Conservation (phyloP, 2,329 filamentous ascomycete genomes). For the Penicillium sp. region DNA sequence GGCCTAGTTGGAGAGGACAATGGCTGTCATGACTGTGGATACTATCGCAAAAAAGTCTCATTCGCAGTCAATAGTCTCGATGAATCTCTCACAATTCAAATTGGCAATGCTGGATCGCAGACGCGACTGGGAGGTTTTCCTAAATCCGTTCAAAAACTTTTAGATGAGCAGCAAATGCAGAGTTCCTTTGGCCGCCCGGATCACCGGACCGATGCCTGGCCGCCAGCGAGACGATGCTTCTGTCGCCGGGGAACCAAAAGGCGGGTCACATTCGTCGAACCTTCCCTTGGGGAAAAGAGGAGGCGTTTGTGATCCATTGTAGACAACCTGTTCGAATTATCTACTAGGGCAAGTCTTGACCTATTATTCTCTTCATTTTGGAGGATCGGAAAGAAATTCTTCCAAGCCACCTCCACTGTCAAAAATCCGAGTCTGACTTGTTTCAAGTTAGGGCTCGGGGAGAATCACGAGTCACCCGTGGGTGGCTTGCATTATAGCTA, state of each 20-base stretch:
- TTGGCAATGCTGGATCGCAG: not conserved
- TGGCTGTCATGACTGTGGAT: constrained; percentile 17
- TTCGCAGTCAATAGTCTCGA: constrained; percentile 15
- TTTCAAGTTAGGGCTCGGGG: no score
- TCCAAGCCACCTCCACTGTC: no score
- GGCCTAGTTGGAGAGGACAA: constrained; percentile 11
- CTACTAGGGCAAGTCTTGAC: not conserved
- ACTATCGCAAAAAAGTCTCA: constrained; percentile 15
- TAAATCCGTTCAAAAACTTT: constrained; percentile 10
- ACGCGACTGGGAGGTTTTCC: constrained; percentile 18
- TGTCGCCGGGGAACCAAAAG: constrained; percentile 11
- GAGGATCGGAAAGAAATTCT: no score
- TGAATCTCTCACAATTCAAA: constrained; percentile 12
- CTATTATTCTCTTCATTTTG: no score
- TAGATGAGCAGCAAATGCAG: constrained; percentile 14
- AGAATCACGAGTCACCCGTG: no score
- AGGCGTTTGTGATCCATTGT: not conserved
- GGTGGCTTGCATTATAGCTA: no score
- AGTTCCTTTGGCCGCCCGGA: constrained; percentile 16
- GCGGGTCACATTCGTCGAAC: constrained; percentile 13
- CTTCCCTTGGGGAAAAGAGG: not conserved
- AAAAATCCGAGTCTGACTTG: no score
- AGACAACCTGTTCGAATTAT: not conserved
- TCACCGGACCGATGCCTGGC: constrained; percentile 15
- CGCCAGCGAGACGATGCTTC: constrained; percentile 13